phyloP scores from a whole-genome alignment of 1,284 basidiomycete genomes.

The Quambalaria eucalypti region DNA sequence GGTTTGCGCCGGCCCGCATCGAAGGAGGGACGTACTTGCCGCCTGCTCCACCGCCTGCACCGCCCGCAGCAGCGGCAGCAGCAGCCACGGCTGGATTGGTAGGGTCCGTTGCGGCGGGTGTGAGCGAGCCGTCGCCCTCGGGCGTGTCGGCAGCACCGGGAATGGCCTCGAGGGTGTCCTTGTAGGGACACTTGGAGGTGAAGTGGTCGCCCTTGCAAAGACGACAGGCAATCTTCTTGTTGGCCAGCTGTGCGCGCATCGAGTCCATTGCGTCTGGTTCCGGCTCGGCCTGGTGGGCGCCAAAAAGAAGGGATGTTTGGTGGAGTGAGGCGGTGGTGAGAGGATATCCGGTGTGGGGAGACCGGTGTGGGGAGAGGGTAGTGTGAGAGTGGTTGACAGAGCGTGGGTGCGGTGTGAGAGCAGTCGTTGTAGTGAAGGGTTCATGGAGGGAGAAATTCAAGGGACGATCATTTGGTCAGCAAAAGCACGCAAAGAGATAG shows the following conservation, averaged over 20 bases:
- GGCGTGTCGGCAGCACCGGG: conserved; percentile 53
- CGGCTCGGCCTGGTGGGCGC: conserved; percentile 52
- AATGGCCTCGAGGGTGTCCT: conserved; percentile 66
- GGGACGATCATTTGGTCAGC: no score
- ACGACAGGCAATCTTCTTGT: conserved; percentile 81
- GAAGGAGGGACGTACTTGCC: conserved; percentile 91
- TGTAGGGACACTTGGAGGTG: conserved; percentile 97
- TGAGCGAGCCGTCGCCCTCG: conserved; percentile 53
- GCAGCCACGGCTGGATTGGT: conserved; percentile 43
- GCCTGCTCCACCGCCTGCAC: conserved; percentile 30
- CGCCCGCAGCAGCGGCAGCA: conserved; percentile 10
- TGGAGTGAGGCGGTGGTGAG: no score
- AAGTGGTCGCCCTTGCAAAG: conserved; percentile 95
- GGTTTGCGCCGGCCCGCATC: conserved; percentile 63
- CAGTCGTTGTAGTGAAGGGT: no score
- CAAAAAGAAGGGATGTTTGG: background rate
- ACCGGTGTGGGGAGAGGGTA: no score
- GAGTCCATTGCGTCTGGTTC: conserved; percentile 65
- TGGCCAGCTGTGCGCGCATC: conserved; percentile 61
- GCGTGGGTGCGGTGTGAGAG: no score
- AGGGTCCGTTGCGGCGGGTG: conserved; percentile 45
- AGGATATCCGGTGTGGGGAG: background rate
- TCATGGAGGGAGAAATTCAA: no score
- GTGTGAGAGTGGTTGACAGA: no score
- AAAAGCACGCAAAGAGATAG: no score